phyloP scores from a whole-genome alignment of 345 rosid genomes.

The Geranium rotundifolium region DNA sequence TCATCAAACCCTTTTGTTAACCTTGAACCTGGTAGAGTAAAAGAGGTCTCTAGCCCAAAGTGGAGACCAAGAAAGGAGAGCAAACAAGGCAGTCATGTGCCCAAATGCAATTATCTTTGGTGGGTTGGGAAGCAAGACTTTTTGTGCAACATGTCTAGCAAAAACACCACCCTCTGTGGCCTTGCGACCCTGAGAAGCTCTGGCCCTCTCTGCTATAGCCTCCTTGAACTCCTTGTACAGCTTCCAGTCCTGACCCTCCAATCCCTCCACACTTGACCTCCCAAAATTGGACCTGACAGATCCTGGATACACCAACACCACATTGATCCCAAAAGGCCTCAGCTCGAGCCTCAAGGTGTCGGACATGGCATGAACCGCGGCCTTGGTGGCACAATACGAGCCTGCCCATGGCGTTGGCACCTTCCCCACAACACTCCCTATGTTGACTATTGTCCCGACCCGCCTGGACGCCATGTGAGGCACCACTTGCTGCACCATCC shows the following conservation, averaged over 20 bases:
- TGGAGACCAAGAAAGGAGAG: conserved; percentile 46
- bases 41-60: conserved; percentile 51
- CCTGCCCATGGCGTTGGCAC: conserved; percentile 62
- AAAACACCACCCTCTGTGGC: conserved; percentile 33
- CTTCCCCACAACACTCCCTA: conserved; percentile 47
- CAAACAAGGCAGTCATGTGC: conserved; percentile 47
- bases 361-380: conserved; percentile 49
- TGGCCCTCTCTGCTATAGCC: conserved; percentile 39
- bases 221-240: conserved; percentile 40
- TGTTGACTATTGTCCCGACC: conserved; percentile 39
- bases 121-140: conserved; percentile 39
- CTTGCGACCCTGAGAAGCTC: conserved; percentile 36
- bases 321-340: conserved; percentile 42
- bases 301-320: conserved; percentile 40
- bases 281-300: conserved; percentile 48
- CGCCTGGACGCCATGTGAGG: conserved; percentile 46
- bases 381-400: conserved; percentile 53
- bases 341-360: conserved; percentile 38
- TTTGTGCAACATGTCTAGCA: conserved; percentile 44
- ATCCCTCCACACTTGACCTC: conserved; percentile 18
- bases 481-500: conserved; percentile 55
- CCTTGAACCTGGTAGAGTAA: conserved; percentile 28
- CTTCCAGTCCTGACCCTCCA: conserved; percentile 36
- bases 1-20: conserved; percentile 14
- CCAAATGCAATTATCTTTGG: conserved; percentile 45